Conservation (phyloP, 140 eudicot species). For the Flaveria floridana region DNA sequence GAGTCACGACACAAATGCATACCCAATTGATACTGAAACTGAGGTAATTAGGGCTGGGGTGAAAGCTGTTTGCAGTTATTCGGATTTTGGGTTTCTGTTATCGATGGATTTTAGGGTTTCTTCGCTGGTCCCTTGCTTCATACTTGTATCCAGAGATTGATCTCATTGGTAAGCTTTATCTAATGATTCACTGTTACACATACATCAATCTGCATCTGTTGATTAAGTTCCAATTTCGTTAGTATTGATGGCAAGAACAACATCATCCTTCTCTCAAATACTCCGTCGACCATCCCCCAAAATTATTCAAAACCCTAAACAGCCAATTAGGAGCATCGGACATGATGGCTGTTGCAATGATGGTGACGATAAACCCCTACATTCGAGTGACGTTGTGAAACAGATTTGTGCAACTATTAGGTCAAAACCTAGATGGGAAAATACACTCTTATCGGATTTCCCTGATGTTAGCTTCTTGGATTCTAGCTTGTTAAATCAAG, state of each 20-base stretch:
- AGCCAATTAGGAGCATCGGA: slow-evolving; percentile 29
- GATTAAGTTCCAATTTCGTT: neutral
- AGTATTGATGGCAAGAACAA: slow-evolving; percentile 44
- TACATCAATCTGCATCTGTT: slow-evolving; percentile 9
- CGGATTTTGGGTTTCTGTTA: neutral
- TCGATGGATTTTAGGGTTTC: slow-evolving; percentile 22
- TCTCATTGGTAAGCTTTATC: neutral
- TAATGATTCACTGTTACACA: slow-evolving; percentile 5
- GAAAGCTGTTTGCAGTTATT: neutral
- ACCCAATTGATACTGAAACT: too few relatives aligned
- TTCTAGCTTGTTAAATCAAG: slow-evolving; percentile 43
- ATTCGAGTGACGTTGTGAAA: slow-evolving; percentile 40
- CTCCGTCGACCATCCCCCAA: slow-evolving; percentile 47
- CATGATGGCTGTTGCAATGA: slow-evolving; percentile 26
- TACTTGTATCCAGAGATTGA: slow-evolving; percentile 9
- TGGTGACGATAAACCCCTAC: slow-evolving; percentile 13
- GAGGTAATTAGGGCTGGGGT: too few relatives aligned
- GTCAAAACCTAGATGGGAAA: slow-evolving; percentile 78
- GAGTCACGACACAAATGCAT: too few relatives aligned
- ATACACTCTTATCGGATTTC: slow-evolving; percentile 49
- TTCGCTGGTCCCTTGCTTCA: slow-evolving; percentile 13
- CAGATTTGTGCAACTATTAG: slow-evolving; percentile 48
- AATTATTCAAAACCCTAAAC: slow-evolving; percentile 33
- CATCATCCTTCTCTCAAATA: slow-evolving; percentile 36
- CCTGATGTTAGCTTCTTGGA: slow-evolving; percentile 54